Conservation (phyloP, 805 yeast genomes). For the Hanseniaspora vineae region DNA sequence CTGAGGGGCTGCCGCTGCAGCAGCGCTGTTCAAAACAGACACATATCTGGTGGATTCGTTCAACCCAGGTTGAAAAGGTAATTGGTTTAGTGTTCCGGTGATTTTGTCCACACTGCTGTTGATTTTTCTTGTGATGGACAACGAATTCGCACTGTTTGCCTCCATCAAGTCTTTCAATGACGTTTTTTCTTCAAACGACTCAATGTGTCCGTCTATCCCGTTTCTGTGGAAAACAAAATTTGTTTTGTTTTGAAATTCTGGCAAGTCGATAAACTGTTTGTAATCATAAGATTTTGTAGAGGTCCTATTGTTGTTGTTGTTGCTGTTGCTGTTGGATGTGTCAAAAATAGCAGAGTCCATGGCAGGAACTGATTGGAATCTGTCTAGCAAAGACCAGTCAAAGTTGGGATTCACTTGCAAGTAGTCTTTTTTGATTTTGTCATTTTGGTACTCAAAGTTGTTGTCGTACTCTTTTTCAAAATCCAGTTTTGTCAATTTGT, state of each 20-base stretch:
- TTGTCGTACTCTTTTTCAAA: conserved; percentile 4
- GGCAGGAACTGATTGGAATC: conserved; percentile 46
- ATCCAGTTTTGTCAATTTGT: conserved; percentile 28
- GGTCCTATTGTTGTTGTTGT: conserved; percentile 11
- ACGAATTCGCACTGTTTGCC: conserved; percentile 53
- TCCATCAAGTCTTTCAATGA: conserved; percentile 31
- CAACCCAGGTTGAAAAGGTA: conserved; percentile 95
- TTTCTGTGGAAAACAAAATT: conserved; percentile 52
- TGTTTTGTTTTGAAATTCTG: conserved; percentile 51
- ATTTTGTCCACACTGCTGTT: conserved; percentile 49
- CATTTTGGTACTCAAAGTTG: conserved; percentile 7
- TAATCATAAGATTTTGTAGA: conserved; percentile 18
- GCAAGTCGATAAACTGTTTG: conserved; percentile 39
- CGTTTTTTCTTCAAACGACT: conserved; percentile 48
- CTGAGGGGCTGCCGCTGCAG: conserved; percentile 2
- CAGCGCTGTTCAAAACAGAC: conserved; percentile 12
- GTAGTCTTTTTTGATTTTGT: conserved; percentile 27
- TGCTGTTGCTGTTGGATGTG: conserved; percentile 5
- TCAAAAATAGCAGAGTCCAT: conserved; percentile 9
- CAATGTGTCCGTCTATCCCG: conserved; percentile 66
- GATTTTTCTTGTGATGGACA: conserved; percentile 58
- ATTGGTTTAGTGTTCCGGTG: conserved; percentile 54
- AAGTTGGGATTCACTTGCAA: conserved; percentile 52
- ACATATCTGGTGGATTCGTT: conserved; percentile 17
- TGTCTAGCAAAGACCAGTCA: conserved; percentile 58